Conservation (phyloP, 2,329 filamentous ascomycete species). For the Nakataea oryzae region DNA sequence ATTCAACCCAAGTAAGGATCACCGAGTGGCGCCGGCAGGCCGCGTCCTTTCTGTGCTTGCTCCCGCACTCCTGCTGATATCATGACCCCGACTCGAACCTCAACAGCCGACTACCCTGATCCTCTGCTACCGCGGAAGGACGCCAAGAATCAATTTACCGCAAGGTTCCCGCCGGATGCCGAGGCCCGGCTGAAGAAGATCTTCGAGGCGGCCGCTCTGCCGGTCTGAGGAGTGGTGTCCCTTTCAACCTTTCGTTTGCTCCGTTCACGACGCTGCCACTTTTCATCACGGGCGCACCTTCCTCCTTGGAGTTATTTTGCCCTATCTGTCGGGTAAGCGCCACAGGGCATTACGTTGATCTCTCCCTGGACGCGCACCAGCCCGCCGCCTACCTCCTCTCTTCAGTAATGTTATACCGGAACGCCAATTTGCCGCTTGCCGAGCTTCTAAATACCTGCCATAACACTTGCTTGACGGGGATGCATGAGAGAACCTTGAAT, state of each 20-base stretch:
- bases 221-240: not conserved
- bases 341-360: too few species aligned
- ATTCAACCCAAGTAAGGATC: slow-evolving; percentile 34
- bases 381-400: too few species aligned
- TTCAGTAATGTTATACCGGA: too few species aligned
- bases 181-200: slow-evolving; percentile 25
- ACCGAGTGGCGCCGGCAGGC: not conserved
- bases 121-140: slow-evolving; percentile 29
- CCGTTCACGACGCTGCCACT: not conserved
- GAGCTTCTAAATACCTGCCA: too few species aligned
- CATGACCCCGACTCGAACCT: not conserved
- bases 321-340: too few species aligned
- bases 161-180: slow-evolving; percentile 17
- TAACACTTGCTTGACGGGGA: too few species aligned
- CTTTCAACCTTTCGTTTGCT: not conserved
- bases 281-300: not conserved
- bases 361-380: too few species aligned
- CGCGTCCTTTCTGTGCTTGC: not conserved
- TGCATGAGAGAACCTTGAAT: too few species aligned
- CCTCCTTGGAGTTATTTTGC: too few species aligned
- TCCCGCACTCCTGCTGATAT: not conserved
- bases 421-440: too few species aligned
- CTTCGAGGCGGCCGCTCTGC: not conserved
- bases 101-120: slow-evolving; percentile 30
- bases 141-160: slow-evolving; percentile 12